Evolutionary conservation across 2,329 filamentous ascomycete species (phyloP).

Genomic region (Colletotrichum somersetense): DNA sequence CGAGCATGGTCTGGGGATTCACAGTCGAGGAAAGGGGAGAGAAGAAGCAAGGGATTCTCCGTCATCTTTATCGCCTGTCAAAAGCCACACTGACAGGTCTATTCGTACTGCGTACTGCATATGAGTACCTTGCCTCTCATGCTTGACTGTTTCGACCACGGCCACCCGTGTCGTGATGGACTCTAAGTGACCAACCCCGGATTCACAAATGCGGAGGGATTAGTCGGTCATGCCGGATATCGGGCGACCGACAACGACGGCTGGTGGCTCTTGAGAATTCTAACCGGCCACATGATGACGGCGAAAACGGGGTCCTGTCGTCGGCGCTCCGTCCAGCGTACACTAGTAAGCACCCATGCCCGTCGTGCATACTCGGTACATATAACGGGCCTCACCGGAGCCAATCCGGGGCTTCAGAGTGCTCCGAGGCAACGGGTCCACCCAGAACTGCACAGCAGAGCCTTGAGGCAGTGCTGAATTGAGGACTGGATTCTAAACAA

Average conservation of each 20-base stretch:
- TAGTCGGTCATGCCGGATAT: neutral
- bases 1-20: neutral
- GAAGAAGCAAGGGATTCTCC: neutral
- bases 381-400: slow-evolving; percentile 24
- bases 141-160: neutral
- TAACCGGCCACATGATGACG: slow-evolving; percentile 5
- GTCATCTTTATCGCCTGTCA: neutral
- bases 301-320: slow-evolving; percentile 22
- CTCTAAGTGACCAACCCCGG: neutral
- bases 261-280: neutral
- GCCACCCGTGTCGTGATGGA: neutral
- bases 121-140: neutral
- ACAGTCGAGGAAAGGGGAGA: neutral
- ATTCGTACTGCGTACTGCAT: too few species aligned
- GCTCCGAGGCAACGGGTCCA: slow-evolving; percentile 18
- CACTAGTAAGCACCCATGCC: slow-evolving; percentile 4
- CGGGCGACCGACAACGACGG: neutral
- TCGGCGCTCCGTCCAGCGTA: slow-evolving; percentile 9
- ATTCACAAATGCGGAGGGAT: neutral
- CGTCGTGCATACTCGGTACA: neutral
- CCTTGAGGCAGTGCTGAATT: slow-evolving; percentile 23
- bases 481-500: neutral
- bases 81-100: neutral
- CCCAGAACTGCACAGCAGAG: neutral
- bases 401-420: slow-evolving; percentile 28